Base-by-base conservation (phyloP, 768 basidiomycete genomes). In the Mycena haematopus region DNA sequence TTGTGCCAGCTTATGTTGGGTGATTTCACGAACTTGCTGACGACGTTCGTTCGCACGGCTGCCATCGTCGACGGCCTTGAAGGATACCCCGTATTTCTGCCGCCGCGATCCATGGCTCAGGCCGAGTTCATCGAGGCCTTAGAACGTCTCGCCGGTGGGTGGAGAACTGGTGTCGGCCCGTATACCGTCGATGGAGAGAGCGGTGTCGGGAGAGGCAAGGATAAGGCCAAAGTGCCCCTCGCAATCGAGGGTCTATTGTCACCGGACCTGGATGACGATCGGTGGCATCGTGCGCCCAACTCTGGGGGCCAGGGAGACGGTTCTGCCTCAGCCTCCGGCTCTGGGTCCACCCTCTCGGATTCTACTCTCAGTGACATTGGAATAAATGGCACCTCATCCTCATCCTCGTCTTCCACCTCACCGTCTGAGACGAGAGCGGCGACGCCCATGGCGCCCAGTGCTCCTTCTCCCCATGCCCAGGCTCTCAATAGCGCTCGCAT, bases 91-190 rank as follows among this genome's bases (percentile, higher is more conserved):
- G 82, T 96, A 50, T 96, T 96, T 74, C 78, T 93, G 0, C 91
- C 92, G 10, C 91, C 94, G 15, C 81, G 94, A 33, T 93, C 92
- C 14, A 92, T 95, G 89, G 87, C 90, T 0, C 94, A 96, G 70
- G 92, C 92, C 11, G 93, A 95, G 75, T 95, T 94, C 67, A 78
- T 93, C 60, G 94, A 96, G 74, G 81, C 92, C 9, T 79, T 95
- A 59, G 93, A 95, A 68, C 84, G 94, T 11, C 84, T 96, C 45
- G 88, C 91, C 0, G 75, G 82, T 10, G 89, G 91, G 0, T 96
- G 94, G 94, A 82, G 75, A 60, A 78, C 78, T 22, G 92, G 91
- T 8, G 73, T 83, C 14, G 82, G 85, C 62, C 82, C 87, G 1
- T 86, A 89, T 75, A 84, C 86, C 46, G 35, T 73, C 73, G 57